Percentiles rank a stretch among this genome's conserved stretches.
Evolutionary conservation across 805 yeast genomes (phyloP).

Genomic region (Teunomyces gatunensis): DNA sequence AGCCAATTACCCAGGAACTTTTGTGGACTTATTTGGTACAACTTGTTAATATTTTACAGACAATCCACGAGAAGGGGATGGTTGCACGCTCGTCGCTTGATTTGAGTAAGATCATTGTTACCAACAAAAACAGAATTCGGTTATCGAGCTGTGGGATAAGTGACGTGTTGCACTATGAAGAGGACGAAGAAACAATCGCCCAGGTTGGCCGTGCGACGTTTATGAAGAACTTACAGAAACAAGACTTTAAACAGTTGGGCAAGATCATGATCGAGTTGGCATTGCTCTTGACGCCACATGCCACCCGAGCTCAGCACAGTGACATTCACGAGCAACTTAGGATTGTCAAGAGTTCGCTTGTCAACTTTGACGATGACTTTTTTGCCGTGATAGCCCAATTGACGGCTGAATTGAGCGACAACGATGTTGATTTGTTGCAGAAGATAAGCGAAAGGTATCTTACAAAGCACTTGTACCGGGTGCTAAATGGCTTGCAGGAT

Average conservation of each 20-base stretch:
- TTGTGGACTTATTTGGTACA: conserved; percentile 81
- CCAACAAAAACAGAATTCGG: conserved; percentile 69
- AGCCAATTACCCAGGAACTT: conserved; percentile 57
- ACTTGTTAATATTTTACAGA: conserved; percentile 63
- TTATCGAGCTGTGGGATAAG: conserved; percentile 67
- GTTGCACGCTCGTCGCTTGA: conserved; percentile 60
- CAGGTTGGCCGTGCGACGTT: conserved; percentile 7
- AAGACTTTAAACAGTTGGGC: conserved; percentile 64
- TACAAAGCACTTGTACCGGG: conserved; percentile 37
- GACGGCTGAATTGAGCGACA: conserved; percentile 14
- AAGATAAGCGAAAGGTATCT: conserved; percentile 24
- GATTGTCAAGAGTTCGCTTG: conserved; percentile 13
- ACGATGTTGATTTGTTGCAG: conserved; percentile 19
- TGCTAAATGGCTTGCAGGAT: conserved; percentile 50
- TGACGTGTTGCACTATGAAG: conserved; percentile 55
- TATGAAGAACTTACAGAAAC: conserved; percentile 37
- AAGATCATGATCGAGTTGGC: conserved; percentile 53
- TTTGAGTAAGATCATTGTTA: conserved; percentile 67
- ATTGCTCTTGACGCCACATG: not conserved
- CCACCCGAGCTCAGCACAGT: not conserved
- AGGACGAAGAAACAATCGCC: conserved; percentile 20
- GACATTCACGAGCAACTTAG: not conserved
- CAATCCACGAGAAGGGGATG: conserved; percentile 63
- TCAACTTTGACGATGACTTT: conserved; percentile 42
- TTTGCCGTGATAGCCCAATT: conserved; percentile 33